These are phyloP conservation scores for Trypanosoma scelopori DNA, from an alignment of 208 protist species.

Conservation along the genomic window DNA sequence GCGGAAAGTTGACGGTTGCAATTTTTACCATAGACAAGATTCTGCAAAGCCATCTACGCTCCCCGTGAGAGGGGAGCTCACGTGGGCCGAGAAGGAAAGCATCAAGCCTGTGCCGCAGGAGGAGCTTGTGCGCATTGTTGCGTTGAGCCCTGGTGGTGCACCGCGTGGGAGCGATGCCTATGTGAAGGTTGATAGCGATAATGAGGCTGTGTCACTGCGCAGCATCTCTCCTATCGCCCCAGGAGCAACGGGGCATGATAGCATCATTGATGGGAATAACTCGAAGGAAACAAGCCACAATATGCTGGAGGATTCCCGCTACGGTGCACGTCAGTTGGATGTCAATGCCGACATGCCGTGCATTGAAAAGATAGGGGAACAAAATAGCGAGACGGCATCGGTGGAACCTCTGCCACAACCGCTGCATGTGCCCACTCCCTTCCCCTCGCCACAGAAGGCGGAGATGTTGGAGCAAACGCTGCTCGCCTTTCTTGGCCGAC, in stretches of 20 bases:
- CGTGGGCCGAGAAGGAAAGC: background rate
- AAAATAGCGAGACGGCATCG: background rate
- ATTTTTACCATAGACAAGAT: constrained; percentile 7
- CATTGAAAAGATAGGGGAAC: background rate
- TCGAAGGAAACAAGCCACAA: background rate
- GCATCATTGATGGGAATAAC: background rate
- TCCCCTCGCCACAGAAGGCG: background rate
- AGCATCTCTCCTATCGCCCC: constrained; percentile 19
- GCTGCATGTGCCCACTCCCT: constrained; percentile 4
- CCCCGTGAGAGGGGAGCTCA: background rate
- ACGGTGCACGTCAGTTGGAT: background rate
- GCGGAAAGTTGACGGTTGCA: constrained; percentile 26
- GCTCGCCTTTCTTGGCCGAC: background rate
- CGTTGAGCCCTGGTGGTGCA: constrained; percentile 2
- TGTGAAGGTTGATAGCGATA: background rate
- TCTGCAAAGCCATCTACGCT: background rate
- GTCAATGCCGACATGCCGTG: background rate
- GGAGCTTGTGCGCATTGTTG: constrained; percentile 19
- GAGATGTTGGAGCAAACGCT: background rate
- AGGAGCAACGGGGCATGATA: no score
- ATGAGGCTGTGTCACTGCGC: constrained; percentile 2
- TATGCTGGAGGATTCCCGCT: background rate
- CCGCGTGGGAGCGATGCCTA: background rate
- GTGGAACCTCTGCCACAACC: background rate
- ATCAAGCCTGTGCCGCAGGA: background rate